These are phyloP conservation scores for Fraxinus pennsylvanica DNA, from an alignment of 257 asterid species.

Conservation along the genomic window DNA sequence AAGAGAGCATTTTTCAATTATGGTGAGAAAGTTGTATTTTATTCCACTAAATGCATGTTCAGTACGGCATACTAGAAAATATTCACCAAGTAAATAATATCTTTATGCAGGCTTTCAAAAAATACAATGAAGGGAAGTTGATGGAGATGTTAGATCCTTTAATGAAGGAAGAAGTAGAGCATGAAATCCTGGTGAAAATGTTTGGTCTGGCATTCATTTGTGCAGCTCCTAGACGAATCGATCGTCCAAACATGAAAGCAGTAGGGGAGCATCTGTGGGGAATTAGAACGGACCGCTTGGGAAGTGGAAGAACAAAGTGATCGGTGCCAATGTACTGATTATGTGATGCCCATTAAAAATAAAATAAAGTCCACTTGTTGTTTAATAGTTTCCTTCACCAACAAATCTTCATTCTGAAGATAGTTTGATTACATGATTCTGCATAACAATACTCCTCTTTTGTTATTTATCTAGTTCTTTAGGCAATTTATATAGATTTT, in stretches of 20 bases:
- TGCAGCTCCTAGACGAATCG: slow-evolving; percentile 83
- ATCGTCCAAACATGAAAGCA: slow-evolving; percentile 86
- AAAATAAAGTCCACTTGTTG: background rate
- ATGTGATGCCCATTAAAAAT: background rate
- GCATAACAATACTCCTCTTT: background rate
- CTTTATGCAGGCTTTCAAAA: slow-evolving; percentile 68
- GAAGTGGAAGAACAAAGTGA: slow-evolving; percentile 45
- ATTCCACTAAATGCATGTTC: background rate
- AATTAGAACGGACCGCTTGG: slow-evolving; percentile 76
- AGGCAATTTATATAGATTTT: background rate
- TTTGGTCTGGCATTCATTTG: slow-evolving; percentile 75
- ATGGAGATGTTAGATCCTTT: slow-evolving; percentile 73
- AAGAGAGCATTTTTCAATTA: background rate
- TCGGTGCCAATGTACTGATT: background rate
- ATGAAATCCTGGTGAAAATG: slow-evolving; percentile 62
- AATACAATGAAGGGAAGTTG: slow-evolving; percentile 52
- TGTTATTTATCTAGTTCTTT: background rate
- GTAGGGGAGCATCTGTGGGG: slow-evolving; percentile 87
- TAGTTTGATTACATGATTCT: background rate
- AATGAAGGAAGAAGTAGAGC: slow-evolving; percentile 53
- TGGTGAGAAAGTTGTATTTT: background rate
- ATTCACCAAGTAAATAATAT: slow-evolving; percentile 3
- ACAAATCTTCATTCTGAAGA: background rate
- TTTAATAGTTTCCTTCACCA: background rate
- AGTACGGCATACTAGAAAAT: background rate